phyloP scores from a whole-genome alignment of 257 asterid species.

The Salvia hispanica region DNA sequence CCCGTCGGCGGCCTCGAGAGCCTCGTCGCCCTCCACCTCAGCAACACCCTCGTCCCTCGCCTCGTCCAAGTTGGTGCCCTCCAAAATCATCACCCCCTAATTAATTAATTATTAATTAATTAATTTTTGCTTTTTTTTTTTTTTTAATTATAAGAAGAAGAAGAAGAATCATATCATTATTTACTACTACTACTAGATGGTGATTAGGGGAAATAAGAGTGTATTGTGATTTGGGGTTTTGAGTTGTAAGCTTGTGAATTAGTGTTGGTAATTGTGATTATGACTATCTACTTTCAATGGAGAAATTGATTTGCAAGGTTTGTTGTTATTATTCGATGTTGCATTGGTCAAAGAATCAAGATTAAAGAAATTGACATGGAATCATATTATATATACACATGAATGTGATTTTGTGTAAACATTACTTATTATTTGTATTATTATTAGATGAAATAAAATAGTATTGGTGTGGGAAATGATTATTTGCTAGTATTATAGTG shows the following conservation, averaged over 20 bases:
- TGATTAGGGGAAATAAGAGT: constrained; percentile 15
- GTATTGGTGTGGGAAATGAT: neutral
- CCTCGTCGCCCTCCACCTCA: constrained; percentile 76
- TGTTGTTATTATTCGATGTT: neutral
- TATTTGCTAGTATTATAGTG: neutral
- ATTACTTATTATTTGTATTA: neutral
- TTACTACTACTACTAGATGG: neutral
- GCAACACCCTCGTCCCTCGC: constrained; percentile 83
- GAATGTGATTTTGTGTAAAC: neutral
- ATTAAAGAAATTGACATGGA: neutral
- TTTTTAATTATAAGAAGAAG: neutral
- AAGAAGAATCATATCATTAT: constrained; percentile 9
- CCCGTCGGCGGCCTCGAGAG: constrained; percentile 87
- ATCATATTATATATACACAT: no score
- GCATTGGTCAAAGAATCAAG: neutral
- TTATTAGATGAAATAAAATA: neutral
- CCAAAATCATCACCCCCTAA: constrained; percentile 47
- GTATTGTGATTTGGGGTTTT: neutral
- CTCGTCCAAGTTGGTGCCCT: constrained; percentile 86
- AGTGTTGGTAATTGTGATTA: constrained; percentile 36
- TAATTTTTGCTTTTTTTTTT: neutral
- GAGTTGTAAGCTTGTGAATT: constrained; percentile 39
- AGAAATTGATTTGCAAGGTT: constrained; percentile 18
- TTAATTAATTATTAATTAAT: neutral
- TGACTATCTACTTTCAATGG: constrained; percentile 22